Base-by-base conservation (phyloP, 768 basidiomycete genomes). In the Collybia nuda region DNA sequence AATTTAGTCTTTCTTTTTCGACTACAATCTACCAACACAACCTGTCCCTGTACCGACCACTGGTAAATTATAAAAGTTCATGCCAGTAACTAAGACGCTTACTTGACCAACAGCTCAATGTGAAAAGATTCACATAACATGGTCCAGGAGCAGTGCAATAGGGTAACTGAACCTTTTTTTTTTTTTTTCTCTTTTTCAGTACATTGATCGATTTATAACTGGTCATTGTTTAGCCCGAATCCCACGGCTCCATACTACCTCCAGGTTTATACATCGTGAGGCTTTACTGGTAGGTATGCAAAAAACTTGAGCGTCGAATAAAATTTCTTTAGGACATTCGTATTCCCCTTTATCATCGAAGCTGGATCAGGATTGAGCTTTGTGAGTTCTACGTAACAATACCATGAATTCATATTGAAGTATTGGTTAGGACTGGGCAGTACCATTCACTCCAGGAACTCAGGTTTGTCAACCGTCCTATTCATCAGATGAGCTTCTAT, bases 221-320 rank as follows among this genome's bases (percentile, higher is more conserved):
- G 29, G 40, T 49, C 54, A n/a, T 24, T 6, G 44, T 40, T 17
- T 44, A 85, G 84, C 5, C 82, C 81, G 6, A 76, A 78, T 55
- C 79, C 80, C 2, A 64, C 63, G 5, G 72, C 81, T 4, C 84
- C 84, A 14, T 85, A 83, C 61, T 80, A 65, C 58, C 75, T 85
- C 3, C 80, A 82, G 58, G 70, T 85, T 7, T 84, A 80, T 58
- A 80, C 81, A 12, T 83, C 82, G 83, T 83, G 50, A 62, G 81
- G 68, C 43, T 29, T 32, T 17, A 24, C 36, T 6, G 3, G 35
- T 35, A 17, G 1, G 9, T 39, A 38, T 38, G 17, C 32, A 35
- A 21, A 35, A 21, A 21, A 26, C 32, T 43, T 38, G 26, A 32
- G 47, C 23, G 32, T 44, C 6, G 19, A 22, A 17, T 6, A 21